Evolutionary conservation across 352 stramenopile genomes (phyloP).

Genomic region (Globisporangium nagaii): DNA sequence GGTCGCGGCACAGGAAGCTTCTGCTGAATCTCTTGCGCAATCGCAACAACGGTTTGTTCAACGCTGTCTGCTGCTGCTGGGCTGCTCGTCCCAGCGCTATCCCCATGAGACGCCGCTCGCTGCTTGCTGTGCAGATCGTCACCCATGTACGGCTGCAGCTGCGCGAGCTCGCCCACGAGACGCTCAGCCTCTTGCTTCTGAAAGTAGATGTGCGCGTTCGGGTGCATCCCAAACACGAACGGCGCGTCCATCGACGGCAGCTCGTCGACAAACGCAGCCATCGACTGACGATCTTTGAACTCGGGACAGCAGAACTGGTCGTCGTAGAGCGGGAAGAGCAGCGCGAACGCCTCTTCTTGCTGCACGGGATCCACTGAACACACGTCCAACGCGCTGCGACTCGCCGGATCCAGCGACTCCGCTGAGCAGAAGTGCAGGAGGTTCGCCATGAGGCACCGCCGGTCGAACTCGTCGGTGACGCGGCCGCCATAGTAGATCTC

Average conservation of each 20-base stretch:
- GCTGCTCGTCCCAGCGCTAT: too few relatives aligned
- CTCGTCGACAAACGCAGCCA: slow-evolving; percentile 42
- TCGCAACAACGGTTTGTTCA: slow-evolving; percentile 13
- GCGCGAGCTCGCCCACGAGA: slow-evolving; percentile 29
- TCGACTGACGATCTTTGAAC: slow-evolving; percentile 31
- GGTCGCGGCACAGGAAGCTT: slow-evolving; percentile 14
- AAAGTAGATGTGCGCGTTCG: slow-evolving; percentile 71
- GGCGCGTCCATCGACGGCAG: slow-evolving; percentile 46
- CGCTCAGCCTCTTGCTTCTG: slow-evolving; percentile 49
- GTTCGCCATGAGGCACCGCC: slow-evolving; percentile 60
- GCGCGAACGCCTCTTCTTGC: background rate
- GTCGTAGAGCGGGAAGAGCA: slow-evolving; percentile 22
- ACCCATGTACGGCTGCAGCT: slow-evolving; percentile 23
- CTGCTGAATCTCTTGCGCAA: slow-evolving; percentile 19
- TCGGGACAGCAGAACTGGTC: slow-evolving; percentile 36
- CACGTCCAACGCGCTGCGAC: background rate
- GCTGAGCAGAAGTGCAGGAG: slow-evolving; percentile 57
- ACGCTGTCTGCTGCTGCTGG: background rate
- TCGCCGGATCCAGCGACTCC: slow-evolving; percentile 7
- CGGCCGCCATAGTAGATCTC: slow-evolving; percentile 82
- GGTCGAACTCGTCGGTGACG: slow-evolving; percentile 81
- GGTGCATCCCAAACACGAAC: slow-evolving; percentile 80
- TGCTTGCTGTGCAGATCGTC: background rate
- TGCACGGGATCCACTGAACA: background rate
- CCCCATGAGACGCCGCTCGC: background rate